A percentile compares a stretch with the other conserved stretches of the same genome.
phyloP scores from a whole-genome alignment of 192 early-diverging fungal species.

The Coemansia sp. region DNA sequence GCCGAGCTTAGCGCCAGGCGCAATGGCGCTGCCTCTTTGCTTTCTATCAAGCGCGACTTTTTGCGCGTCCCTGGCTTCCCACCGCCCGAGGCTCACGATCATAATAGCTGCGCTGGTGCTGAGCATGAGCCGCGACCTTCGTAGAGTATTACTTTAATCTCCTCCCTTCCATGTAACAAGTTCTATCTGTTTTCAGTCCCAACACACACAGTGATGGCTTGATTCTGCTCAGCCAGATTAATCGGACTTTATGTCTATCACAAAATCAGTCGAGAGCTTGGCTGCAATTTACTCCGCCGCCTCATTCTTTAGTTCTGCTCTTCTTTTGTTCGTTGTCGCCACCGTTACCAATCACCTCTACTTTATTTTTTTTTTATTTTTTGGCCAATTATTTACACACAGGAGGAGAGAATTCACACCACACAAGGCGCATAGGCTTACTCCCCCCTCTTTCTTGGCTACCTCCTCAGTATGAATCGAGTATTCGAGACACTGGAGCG shows the following conservation, averaged over 20 bases:
- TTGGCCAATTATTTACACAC: background rate
- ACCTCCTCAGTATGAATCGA: slow-evolving; percentile 28
- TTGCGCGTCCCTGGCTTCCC: background rate
- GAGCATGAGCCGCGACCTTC: background rate
- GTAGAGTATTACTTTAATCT: background rate
- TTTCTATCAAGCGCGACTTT: slow-evolving; percentile 52
- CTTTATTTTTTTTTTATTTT: background rate
- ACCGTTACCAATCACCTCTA: background rate
- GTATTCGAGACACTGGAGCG: slow-evolving; percentile 34
- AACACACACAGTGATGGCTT: background rate
- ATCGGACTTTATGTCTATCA: background rate
- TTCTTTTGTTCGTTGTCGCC: background rate
- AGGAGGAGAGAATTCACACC: background rate
- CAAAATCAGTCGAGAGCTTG: background rate
- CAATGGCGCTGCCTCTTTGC: slow-evolving; percentile 48
- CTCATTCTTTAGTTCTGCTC: background rate
- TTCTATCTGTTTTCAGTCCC: background rate
- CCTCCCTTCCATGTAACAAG: background rate
- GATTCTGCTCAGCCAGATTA: background rate
- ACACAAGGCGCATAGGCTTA: background rate
- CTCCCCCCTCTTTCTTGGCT: background rate
- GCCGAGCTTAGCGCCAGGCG: slow-evolving; percentile 41
- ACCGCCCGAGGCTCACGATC: background rate
- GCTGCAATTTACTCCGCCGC: background rate
- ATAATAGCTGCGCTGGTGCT: background rate